phyloP scores from a whole-genome alignment of 1,139 yeast species.

The Protomyces pachydermus region DNA sequence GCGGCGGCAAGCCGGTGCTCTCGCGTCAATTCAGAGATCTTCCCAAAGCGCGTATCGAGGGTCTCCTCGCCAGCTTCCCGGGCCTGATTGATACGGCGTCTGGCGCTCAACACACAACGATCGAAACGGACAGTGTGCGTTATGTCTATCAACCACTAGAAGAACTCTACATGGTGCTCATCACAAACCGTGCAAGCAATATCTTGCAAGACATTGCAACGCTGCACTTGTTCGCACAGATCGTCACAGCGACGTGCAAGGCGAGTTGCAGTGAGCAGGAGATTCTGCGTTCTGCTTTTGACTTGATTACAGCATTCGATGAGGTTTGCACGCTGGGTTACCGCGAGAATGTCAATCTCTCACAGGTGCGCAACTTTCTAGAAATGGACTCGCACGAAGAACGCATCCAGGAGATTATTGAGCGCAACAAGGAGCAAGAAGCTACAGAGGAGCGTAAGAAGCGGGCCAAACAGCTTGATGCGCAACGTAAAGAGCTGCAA shows the following conservation, averaged over 20 bases:
- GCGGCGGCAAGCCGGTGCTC: conserved; percentile 87
- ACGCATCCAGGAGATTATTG: conserved; percentile 95
- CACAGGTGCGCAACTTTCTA: conserved; percentile 82
- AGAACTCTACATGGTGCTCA: conserved; percentile 83
- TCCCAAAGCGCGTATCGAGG: conserved; percentile 71
- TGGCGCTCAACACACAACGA: conserved; percentile 84
- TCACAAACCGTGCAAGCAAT: conserved; percentile 87
- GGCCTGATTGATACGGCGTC: conserved; percentile 61
- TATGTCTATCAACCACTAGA: conserved; percentile 95
- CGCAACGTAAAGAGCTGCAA: conserved; percentile 67
- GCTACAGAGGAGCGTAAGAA: conserved; percentile 96
- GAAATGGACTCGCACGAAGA: conserved; percentile 99
- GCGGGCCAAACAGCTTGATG: conserved; percentile 87
- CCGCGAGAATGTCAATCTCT: conserved; percentile 74
- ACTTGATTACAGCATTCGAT: conserved; percentile 85
- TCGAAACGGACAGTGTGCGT: conserved; percentile 87
- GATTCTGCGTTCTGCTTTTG: conserved; percentile 78
- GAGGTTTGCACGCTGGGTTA: conserved; percentile 87
- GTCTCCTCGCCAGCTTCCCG: conserved; percentile 81
- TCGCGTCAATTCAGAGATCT: conserved; percentile 90
- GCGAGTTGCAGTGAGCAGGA: conserved; percentile 67
- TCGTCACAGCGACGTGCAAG: conserved; percentile 70
- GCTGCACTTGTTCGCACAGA: conserved; percentile 74
- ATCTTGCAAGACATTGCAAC: conserved; percentile 94
- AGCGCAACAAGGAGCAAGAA: conserved; percentile 86